These are phyloP conservation scores for Suhomyces terraborum DNA, from an alignment of 1,139 yeast genomes.

Conservation along the genomic window DNA sequence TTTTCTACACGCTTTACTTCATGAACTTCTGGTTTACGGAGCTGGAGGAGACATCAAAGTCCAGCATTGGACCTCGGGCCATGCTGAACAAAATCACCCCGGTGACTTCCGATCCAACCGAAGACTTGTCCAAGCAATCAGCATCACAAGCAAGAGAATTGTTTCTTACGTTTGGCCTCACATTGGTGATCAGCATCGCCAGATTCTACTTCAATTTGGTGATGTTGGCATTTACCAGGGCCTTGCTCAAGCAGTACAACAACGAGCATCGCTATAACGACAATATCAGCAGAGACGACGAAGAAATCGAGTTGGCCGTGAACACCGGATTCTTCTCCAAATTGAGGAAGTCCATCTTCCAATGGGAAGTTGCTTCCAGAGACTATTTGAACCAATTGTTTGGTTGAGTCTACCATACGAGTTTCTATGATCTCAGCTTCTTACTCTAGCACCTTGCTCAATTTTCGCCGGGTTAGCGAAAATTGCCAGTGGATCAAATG, in stretches of 20 bases:
- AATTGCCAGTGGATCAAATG: background rate
- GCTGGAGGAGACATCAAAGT: constrained; percentile 30
- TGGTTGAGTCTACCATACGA: background rate
- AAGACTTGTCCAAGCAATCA: constrained; percentile 48
- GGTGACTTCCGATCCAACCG: background rate
- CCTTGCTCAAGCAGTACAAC: constrained; percentile 39
- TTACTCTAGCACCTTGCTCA: too few species aligned
- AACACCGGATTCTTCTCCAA: constrained; percentile 26
- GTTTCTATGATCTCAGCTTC: background rate
- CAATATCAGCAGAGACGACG: constrained; percentile 25
- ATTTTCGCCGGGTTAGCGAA: background rate
- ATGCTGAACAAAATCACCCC: constrained; percentile 1
- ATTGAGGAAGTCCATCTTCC: constrained; percentile 26
- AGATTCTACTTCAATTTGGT: constrained; percentile 70
- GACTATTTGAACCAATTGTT: constrained; percentile 29
- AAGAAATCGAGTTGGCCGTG: constrained; percentile 29
- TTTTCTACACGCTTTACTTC: constrained; percentile 73
- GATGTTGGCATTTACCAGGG: constrained; percentile 59
- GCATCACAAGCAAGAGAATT: constrained; percentile 75
- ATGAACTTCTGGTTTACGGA: constrained; percentile 71
- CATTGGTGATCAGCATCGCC: constrained; percentile 52
- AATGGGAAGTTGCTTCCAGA: constrained; percentile 36
- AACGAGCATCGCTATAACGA: constrained; percentile 25
- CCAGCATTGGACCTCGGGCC: constrained; percentile 2
- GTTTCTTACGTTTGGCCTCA: constrained; percentile 61